Base-by-base conservation (phyloP, 257 asterid genomes). In the Osmanthus fragrans region DNA sequence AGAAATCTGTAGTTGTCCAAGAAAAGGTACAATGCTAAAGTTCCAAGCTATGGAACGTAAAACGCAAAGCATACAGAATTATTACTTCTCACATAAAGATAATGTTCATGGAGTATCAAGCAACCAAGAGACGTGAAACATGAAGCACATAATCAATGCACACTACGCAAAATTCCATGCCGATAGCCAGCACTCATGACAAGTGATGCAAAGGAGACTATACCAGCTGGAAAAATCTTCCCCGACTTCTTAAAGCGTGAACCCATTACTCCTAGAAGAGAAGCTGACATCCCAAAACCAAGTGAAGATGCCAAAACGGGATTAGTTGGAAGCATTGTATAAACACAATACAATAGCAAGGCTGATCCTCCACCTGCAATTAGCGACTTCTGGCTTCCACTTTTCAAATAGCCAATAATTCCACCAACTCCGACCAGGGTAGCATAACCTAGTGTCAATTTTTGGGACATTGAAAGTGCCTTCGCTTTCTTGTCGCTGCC, bases 381-480 rank as follows among this genome's bases (percentile, higher is more conserved):
- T 72, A 95, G 68, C 0, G 97, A 95, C 75, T 91, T 93, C 36
- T 79, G 79, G 94, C 99, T 95, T 39, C 98, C 99, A 49, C 96
- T 91, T 81, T 95, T 95, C 73, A 95, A n/a, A 82, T 75, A 93
- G 37, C 99, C 99, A 90, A 88, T 88, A 49, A 85, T 65, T 77
- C 99, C 99, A 71, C 99, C 98, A 18, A 88, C 86, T 76, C 94
- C 99, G 15, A 95, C 86, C 77, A 93, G 72, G 74, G 90, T 84
- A 64, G 99, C 97, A 45, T 88, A 93, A 13, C 94, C 97, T 25
- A 92, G 84, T 3, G 99, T 93, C 54, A 95, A 83, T 79, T 90
- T 95, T 82, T 95, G 98, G 76, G 99, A 93, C 98, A 93, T 93
- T 39, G 90, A 91, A 84, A 93, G 74, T 69, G 81, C 93, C 87